Evolutionary conservation across 192 early-diverging fungal genomes (phyloP), one percentile per base, ranked within the genome.

Genomic region (Linnemannia hyalina): DNA sequence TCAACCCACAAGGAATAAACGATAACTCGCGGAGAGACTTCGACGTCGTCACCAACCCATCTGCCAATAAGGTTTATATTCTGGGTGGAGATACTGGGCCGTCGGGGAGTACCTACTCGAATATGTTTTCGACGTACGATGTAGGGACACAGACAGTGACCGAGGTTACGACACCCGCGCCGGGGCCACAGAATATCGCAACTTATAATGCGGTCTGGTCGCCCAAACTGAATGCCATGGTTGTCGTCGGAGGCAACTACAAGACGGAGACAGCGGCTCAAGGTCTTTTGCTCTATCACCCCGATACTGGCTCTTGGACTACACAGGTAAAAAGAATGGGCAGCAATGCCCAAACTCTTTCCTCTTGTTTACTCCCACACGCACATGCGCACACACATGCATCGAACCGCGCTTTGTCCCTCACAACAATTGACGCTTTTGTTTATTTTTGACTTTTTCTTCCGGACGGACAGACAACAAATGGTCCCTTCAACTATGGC

Each of bases 21-120:
- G 79, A 81, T n/a, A 78, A 70, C 52, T 75, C 79, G 10, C 70
- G 84, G 9, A 54, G 84, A 38, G 84, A 86, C 26, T 86, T 86
- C 29, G 9, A 42, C 4, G 84, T 35, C 11, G 84, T 81, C 20
- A 86, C 84, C 1, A 81, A 86, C 36, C 79, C 80, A 0, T 38
- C 47, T 0, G 26, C 70, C 18, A 86, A 86, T 41, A 77, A 78
- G 65, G 77, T 80, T 4, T 86, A 86, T 70, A 60, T 86, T 36
- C 38, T 81, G 7, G 84, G 84, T 29, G 84, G 84, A 26, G 84
- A 78, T 70, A 60, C 79, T 63, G 75, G 79, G 7, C 26, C 60
- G 0, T 23, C 5, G 0, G 84, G 84, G 5, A 26, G 26, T 1
- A 81, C 32, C 26, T 57, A 22, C 11, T 44, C 70, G 29, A 81